Evolutionary conservation across 345 rosid species (phyloP).

Genomic region (Syzygium jambos): DNA sequence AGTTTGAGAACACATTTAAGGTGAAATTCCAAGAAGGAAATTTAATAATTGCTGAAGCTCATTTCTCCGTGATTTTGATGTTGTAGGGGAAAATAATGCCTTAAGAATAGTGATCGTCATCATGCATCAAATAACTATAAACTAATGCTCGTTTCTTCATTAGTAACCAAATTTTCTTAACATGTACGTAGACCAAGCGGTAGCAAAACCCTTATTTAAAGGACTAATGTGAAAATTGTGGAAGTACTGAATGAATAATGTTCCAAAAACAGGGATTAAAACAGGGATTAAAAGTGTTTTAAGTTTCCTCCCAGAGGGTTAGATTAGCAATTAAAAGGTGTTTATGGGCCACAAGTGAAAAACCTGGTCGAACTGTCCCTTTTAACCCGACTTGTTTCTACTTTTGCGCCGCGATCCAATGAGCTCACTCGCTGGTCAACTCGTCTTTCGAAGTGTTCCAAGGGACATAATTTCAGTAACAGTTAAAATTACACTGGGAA

Average conservation of each 20-base stretch:
- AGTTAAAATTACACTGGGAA: neutral
- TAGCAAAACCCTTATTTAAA: neutral
- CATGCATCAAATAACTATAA: neutral
- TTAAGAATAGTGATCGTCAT: neutral
- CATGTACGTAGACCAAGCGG: neutral
- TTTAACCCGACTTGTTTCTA: neutral
- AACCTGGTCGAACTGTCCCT: neutral
- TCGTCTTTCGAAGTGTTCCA: neutral
- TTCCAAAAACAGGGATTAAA: neutral
- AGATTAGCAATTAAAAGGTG: neutral
- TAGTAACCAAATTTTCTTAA: neutral
- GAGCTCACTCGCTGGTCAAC: neutral
- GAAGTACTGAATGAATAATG: neutral
- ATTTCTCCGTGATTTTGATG: neutral
- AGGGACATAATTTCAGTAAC: neutral
- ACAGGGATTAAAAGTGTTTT: neutral
- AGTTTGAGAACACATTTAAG: neutral
- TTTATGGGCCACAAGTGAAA: neutral
- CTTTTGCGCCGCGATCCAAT: neutral
- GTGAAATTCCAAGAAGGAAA: neutral
- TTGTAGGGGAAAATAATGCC: neutral
- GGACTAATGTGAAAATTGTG: neutral
- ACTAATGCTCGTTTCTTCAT: neutral
- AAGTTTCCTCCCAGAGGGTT: neutral
- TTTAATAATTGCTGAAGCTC: neutral